Evolutionary conservation across 1,284 basidiomycete species (phyloP).

Genomic region (Phaffia rhodozyma): DNA sequence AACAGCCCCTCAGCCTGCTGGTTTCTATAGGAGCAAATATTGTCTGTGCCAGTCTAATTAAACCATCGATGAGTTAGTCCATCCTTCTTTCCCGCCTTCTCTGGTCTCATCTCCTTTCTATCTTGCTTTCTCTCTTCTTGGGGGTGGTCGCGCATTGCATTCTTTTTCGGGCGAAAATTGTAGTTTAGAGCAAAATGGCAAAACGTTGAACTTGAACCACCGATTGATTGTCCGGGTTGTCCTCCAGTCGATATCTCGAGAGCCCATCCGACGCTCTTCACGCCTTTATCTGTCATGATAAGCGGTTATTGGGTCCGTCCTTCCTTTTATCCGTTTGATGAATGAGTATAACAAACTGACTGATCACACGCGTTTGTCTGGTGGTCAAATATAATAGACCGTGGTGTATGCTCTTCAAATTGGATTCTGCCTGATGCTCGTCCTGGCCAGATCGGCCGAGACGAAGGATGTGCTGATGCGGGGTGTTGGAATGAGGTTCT

Average conservation of each 20-base stretch:
- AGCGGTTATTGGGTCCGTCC: conserved; percentile 49
- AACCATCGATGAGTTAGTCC: too few species aligned
- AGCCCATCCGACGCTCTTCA: conserved; percentile 56
- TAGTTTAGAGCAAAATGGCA: not conserved
- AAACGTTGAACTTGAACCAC: conserved; percentile 13
- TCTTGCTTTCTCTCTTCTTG: not conserved
- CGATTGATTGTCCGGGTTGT: conserved; percentile 8
- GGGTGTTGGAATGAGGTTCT: conserved; percentile 63
- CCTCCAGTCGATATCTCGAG: conserved; percentile 43
- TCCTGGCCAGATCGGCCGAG: conserved; percentile 56
- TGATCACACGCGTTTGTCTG: not conserved
- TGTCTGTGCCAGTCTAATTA: too few species aligned
- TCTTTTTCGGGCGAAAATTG: not conserved
- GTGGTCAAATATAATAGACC: conserved; percentile 20
- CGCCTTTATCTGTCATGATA: conserved; percentile 53
- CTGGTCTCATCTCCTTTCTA: too few species aligned
- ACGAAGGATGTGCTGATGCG: conserved; percentile 65
- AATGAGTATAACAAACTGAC: not conserved
- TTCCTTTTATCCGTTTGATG: conserved; percentile 31
- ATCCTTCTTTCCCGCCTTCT: too few species aligned
- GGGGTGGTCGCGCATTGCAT: not conserved
- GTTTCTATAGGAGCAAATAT: too few species aligned
- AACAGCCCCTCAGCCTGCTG: too few species aligned
- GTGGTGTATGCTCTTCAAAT: conserved; percentile 53
- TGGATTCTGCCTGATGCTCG: conserved; percentile 66